These are phyloP conservation scores for Tulasnella sp. DNA, from an alignment of 768 basidiomycete genomes.

Conservation along the genomic window DNA sequence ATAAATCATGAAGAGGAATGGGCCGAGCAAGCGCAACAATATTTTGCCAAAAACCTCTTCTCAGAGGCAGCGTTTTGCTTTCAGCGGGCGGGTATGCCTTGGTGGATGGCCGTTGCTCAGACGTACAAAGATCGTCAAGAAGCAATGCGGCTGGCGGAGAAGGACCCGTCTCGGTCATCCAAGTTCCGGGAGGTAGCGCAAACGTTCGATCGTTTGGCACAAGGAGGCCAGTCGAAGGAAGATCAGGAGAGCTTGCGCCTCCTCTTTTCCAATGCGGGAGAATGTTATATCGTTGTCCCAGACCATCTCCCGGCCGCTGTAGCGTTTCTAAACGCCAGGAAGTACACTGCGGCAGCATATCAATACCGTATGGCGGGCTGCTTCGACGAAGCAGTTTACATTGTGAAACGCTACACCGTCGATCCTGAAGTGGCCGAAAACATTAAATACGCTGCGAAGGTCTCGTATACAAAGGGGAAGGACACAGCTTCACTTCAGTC, in stretches of 20 bases:
- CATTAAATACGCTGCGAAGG: conserved; percentile 40
- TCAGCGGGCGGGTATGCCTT: conserved; percentile 2
- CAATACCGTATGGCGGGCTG: conserved; percentile 2
- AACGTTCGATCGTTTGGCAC: background rate
- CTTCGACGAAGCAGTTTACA: conserved; percentile 15
- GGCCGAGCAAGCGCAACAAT: background rate
- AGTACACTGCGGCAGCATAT: conserved; percentile 16
- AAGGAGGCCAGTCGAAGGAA: background rate
- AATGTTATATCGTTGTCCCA: background rate
- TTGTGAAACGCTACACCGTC: conserved; percentile 31
- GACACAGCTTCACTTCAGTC: background rate
- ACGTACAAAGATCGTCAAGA: conserved; percentile 12
- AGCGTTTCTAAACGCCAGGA: background rate
- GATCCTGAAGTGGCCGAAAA: conserved; percentile 27
- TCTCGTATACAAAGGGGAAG: conserved; percentile 40
- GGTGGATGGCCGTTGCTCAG: background rate
- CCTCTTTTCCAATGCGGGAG: background rate
- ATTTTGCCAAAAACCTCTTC: conserved; percentile 5
- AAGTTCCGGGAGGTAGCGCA: background rate
- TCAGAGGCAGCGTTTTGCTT: conserved; percentile 7
- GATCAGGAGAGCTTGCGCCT: background rate
- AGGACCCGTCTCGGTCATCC: background rate
- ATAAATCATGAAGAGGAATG: background rate
- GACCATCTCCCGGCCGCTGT: background rate
- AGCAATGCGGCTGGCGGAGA: background rate